phyloP scores from a whole-genome alignment of 306 rosid genomes.

The Lathyrus tuberosus region DNA sequence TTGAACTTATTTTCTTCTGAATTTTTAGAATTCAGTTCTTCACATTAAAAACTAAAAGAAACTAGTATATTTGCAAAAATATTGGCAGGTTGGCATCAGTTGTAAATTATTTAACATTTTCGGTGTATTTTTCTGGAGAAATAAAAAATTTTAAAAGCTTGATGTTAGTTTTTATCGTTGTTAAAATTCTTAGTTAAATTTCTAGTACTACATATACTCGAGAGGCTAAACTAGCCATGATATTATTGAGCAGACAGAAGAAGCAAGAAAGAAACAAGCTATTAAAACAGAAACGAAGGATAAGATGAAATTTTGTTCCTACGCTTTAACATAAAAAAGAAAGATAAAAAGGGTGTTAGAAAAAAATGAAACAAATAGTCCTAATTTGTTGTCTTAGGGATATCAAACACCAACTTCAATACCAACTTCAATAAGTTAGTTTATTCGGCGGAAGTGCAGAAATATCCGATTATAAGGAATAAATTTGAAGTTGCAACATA shows the following conservation, averaged over 20 bases:
- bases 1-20: constrained; percentile 13
- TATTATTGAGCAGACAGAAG: background rate
- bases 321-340: background rate
- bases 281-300: background rate
- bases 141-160: background rate
- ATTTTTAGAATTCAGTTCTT: background rate
- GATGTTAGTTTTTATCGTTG: background rate
- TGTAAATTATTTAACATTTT: background rate
- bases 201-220: background rate
- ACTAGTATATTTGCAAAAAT: background rate
- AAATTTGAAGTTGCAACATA: no score
- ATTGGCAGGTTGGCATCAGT: background rate
- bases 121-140: background rate
- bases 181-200: background rate
- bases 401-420: background rate
- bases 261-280: background rate
- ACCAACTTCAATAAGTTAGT: no score
- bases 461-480: no score
- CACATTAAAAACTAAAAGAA: background rate
- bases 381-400: background rate
- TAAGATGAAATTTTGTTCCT: background rate
- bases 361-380: no score
- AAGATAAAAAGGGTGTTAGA: background rate
- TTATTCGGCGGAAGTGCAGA: no score
- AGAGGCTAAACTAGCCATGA: background rate